phyloP scores from a whole-genome alignment of 345 rosid genomes.

The Hypericum perforatum region DNA sequence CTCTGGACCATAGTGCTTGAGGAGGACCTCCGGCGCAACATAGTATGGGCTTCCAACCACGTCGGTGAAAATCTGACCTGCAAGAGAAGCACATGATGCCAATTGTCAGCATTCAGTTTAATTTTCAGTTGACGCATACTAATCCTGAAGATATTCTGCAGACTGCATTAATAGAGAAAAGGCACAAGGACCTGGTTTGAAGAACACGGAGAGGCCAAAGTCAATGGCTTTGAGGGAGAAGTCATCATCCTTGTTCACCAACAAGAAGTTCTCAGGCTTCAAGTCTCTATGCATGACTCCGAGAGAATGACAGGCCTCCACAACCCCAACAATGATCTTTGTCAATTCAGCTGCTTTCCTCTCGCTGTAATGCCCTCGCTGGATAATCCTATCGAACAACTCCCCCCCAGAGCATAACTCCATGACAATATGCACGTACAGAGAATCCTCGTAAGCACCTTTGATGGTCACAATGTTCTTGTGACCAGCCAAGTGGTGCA shows the following conservation, averaged over 20 bases:
- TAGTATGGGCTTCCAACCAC: slow-evolving; percentile 98
- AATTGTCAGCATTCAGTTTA: no score
- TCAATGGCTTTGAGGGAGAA: slow-evolving; percentile 97
- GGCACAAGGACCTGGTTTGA: slow-evolving; percentile 62
- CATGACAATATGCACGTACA: slow-evolving; percentile 89
- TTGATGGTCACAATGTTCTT: slow-evolving; percentile 83
- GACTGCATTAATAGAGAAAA: no score
- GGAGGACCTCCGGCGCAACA: slow-evolving; percentile 95
- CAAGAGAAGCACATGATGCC: slow-evolving; percentile 8
- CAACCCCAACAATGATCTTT: slow-evolving; percentile 87
- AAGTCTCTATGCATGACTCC: slow-evolving; percentile 99
- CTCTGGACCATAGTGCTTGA: slow-evolving; percentile 83
- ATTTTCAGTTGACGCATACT: no score
- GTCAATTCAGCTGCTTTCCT: slow-evolving; percentile 93
- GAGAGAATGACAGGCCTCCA: slow-evolving; percentile 91
- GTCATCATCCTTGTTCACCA: slow-evolving; percentile 95
- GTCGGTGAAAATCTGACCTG: slow-evolving; percentile 85
- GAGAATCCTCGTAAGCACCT: slow-evolving; percentile 87
- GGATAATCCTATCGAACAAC: slow-evolving; percentile 86
- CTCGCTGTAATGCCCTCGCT: slow-evolving; percentile 95
- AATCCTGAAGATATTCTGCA: no score
- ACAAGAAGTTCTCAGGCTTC: slow-evolving; percentile 94
- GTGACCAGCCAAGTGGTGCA: slow-evolving; percentile 99
- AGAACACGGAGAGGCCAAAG: slow-evolving; percentile 95
- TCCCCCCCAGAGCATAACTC: slow-evolving; percentile 98